A percentile compares a stretch with the other conserved stretches of the same genome.
Evolutionary conservation across 306 rosid species (phyloP).

Genomic region (Canavalia gladiata): DNA sequence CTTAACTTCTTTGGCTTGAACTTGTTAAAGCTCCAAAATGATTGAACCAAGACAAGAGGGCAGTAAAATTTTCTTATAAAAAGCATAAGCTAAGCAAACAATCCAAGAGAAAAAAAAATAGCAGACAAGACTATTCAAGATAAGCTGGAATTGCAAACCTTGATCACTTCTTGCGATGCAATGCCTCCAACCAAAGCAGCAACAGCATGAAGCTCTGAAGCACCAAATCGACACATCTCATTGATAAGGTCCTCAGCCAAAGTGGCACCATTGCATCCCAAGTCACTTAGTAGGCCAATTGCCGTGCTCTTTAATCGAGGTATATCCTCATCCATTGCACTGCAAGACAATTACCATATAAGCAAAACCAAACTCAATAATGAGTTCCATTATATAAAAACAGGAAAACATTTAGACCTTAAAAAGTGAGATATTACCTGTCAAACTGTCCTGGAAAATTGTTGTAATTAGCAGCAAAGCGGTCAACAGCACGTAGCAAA

Average conservation of each 20-base stretch:
- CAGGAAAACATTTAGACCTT: not conserved
- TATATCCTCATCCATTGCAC: constrained; percentile 95
- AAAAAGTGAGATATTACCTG: constrained; percentile 61
- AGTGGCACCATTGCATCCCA: constrained; percentile 89
- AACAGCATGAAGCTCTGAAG: constrained; percentile 91
- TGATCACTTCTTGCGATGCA: constrained; percentile 97
- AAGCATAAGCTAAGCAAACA: constrained; percentile 18
- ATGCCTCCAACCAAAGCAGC: constrained; percentile 97
- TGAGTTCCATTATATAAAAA: constrained; percentile 10
- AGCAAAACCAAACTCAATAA: constrained; percentile 35
- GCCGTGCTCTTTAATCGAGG: constrained; percentile 91
- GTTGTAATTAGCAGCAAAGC: constrained; percentile 94
- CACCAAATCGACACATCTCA: constrained; percentile 99
- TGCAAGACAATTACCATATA: constrained; percentile 51
- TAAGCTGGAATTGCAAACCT: constrained; percentile 61
- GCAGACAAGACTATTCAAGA: constrained; percentile 8
- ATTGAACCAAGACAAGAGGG: constrained; percentile 19
- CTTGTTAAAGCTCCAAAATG: constrained; percentile 10
- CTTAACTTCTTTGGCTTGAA: not conserved
- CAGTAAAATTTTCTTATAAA: constrained; percentile 15
- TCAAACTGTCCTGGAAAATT: constrained; percentile 94
- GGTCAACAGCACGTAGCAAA: constrained; percentile 94
- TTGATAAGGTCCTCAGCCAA: constrained; percentile 93
- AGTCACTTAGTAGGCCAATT: constrained; percentile 75
- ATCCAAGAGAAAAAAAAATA: constrained; percentile 17